A percentile compares a stretch with the other conserved stretches of the same genome.
Evolutionary conservation across 352 stramenopile species (phyloP).

Genomic region (Elongisporangium prolatum): DNA sequence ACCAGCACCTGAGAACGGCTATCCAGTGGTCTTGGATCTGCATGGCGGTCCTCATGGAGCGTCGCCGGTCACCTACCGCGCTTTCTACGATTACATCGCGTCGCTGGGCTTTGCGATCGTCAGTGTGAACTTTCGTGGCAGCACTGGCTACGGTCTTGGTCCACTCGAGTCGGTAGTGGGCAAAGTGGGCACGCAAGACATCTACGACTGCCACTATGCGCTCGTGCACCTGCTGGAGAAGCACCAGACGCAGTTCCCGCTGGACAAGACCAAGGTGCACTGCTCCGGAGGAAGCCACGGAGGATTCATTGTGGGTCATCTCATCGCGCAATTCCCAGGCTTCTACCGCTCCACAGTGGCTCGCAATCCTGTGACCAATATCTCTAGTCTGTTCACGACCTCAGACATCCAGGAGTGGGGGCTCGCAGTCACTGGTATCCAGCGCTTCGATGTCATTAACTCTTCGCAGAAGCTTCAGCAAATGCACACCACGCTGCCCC

Average conservation of each 20-base stretch:
- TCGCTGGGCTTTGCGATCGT: constrained; percentile 89
- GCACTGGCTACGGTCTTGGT: constrained; percentile 90
- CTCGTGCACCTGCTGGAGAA: constrained; percentile 69
- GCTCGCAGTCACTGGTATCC: constrained; percentile 80
- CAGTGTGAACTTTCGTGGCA: constrained; percentile 95
- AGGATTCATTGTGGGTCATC: constrained; percentile 91
- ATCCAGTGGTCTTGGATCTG: constrained; percentile 78
- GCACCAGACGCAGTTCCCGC: constrained; percentile 9
- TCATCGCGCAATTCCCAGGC: constrained; percentile 92
- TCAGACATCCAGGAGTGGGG: constrained; percentile 98
- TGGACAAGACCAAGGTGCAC: constrained; percentile 82
- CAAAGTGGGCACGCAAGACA: constrained; percentile 89
- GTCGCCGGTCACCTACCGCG: constrained; percentile 82
- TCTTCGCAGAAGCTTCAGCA: constrained; percentile 53
- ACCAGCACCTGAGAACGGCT: constrained; percentile 25
- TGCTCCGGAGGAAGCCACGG: constrained; percentile 95
- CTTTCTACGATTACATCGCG: constrained; percentile 88
- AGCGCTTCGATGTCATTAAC: constrained; percentile 83
- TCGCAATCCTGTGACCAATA: constrained; percentile 93
- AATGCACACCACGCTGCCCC: constrained; percentile 16
- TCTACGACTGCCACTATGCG: constrained; percentile 90
- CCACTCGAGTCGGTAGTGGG: constrained; percentile 88
- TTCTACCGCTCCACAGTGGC: constrained; percentile 90
- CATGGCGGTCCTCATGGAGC: constrained; percentile 93
- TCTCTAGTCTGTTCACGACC: constrained; percentile 90